These are phyloP conservation scores for Papiliotrema laurentii DNA, from an alignment of 1,284 basidiomycete species.

Conservation along the genomic window DNA sequence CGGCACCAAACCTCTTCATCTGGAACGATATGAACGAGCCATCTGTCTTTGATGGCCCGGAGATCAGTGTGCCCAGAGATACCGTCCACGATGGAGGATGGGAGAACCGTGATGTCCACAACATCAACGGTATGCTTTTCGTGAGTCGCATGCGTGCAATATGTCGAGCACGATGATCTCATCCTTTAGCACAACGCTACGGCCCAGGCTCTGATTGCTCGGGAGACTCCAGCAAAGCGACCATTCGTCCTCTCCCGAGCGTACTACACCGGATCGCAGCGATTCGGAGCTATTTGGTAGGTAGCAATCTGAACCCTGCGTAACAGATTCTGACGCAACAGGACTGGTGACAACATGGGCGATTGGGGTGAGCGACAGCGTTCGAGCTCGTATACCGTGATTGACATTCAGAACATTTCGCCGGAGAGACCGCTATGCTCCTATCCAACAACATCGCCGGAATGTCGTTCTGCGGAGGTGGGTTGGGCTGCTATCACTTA, in stretches of 20 bases:
- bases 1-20: conserved; percentile 74
- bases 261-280: conserved; percentile 93
- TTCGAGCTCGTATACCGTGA: not conserved
- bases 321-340: conserved; percentile 2
- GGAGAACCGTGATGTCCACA: conserved; percentile 88
- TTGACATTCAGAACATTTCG: conserved; percentile 66
- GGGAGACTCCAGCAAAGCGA: conserved; percentile 68
- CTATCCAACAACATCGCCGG: conserved; percentile 88
- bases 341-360: conserved; percentile 92
- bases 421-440: conserved; percentile 89
- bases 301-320: not conserved
- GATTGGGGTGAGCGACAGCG: conserved; percentile 64
- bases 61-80: conserved; percentile 95
- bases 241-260: conserved; percentile 94
- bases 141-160: too few species aligned
- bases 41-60: conserved; percentile 95
- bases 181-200: conserved; percentile 75
- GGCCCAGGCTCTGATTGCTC: conserved; percentile 69
- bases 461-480: conserved; percentile 87
- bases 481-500: conserved; percentile 35
- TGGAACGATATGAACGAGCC: conserved; percentile 99
- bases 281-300: conserved; percentile 90
- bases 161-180: conserved; percentile 1
- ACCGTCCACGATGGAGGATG: conserved; percentile 83
- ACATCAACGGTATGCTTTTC: conserved; percentile 51